These are phyloP conservation scores for Malassezia yamatoensis DNA, from an alignment of 1,284 basidiomycete genomes.

Conservation along the genomic window DNA sequence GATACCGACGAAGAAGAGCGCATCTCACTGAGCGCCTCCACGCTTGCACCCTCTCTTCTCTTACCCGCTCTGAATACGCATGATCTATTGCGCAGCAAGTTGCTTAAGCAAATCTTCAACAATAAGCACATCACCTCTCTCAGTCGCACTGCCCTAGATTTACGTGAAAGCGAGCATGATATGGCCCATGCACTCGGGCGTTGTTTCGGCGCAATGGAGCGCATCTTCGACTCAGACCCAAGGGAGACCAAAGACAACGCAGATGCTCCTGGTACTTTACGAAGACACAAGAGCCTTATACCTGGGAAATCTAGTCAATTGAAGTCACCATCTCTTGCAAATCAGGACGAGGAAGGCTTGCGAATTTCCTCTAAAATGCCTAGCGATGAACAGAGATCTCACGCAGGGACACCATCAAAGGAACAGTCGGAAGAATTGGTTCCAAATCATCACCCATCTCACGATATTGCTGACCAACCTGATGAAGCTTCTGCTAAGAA, in stretches of 20 bases:
- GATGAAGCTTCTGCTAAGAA: too few species aligned
- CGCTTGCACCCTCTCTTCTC: conserved; percentile 38
- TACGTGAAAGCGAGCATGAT: conserved; percentile 40
- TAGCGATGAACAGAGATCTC: too few species aligned
- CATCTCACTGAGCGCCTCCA: conserved; percentile 1
- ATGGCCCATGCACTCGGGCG: conserved; percentile 39
- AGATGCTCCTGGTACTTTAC: not conserved
- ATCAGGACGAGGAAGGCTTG: too few species aligned
- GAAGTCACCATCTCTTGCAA: too few species aligned
- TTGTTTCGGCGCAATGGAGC: conserved; percentile 41
- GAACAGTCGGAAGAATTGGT: too few species aligned
- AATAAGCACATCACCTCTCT: conserved; percentile 45
- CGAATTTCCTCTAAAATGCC: too few species aligned
- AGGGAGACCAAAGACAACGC: not conserved
- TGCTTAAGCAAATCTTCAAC: conserved; percentile 42
- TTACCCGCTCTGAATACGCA: conserved; percentile 38
- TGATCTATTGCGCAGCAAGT: conserved; percentile 36
- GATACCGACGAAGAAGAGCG: conserved; percentile 3
- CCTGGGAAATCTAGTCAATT: too few species aligned
- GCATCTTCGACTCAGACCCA: conserved; percentile 5
- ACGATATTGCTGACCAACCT: too few species aligned
- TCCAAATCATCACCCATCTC: too few species aligned
- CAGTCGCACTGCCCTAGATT: conserved; percentile 43
- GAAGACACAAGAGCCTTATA: not conserved
- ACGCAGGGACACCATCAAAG: too few species aligned